Evolutionary conservation across 2,329 filamentous ascomycete genomes (phyloP).

Genomic region (Colletotrichum abscissum): DNA sequence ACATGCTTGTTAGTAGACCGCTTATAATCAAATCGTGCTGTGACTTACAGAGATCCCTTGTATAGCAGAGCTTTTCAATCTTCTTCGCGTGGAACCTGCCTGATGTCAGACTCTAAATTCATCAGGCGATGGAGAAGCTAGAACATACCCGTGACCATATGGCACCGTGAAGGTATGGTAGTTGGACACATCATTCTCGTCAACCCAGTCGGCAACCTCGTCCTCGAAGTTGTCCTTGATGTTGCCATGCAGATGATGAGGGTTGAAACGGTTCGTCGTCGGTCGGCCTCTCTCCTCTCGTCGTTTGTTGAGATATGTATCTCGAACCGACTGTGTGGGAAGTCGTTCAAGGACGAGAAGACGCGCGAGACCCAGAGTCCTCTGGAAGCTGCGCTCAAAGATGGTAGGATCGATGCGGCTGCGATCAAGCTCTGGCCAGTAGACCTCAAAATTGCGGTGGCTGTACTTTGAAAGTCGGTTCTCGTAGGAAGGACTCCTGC

Average conservation of each 20-base stretch:
- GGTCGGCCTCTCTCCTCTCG: slow-evolving; percentile 80
- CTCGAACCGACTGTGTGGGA: slow-evolving; percentile 75
- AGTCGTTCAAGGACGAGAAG: slow-evolving; percentile 84
- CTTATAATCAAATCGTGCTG: background rate
- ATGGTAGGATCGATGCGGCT: slow-evolving; percentile 86
- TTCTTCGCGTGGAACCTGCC: slow-evolving; percentile 68
- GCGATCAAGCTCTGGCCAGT: slow-evolving; percentile 81
- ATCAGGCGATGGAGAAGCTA: background rate
- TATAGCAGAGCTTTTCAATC: slow-evolving; percentile 86
- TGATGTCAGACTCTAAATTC: slow-evolving; percentile 2
- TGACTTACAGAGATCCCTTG: slow-evolving; percentile 73
- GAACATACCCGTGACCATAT: slow-evolving; percentile 63
- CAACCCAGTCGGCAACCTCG: slow-evolving; percentile 86
- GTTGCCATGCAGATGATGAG: slow-evolving; percentile 68
- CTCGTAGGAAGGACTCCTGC: slow-evolving; percentile 88
- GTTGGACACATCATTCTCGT: slow-evolving; percentile 79
- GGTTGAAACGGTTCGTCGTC: slow-evolving; percentile 54
- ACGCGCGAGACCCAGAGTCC: slow-evolving; percentile 81
- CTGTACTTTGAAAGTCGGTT: slow-evolving; percentile 89
- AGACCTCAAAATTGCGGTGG: slow-evolving; percentile 85
- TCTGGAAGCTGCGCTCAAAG: slow-evolving; percentile 82
- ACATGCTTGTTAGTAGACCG: background rate
- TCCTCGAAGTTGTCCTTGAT: slow-evolving; percentile 83
- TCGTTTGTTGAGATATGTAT: slow-evolving; percentile 76
- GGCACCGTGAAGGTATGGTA: slow-evolving; percentile 83